Percentiles rank a stretch among this genome's conserved stretches.
Evolutionary conservation across 192 early-diverging fungal genomes (phyloP).

Genomic region (Entomortierella parvispora): DNA sequence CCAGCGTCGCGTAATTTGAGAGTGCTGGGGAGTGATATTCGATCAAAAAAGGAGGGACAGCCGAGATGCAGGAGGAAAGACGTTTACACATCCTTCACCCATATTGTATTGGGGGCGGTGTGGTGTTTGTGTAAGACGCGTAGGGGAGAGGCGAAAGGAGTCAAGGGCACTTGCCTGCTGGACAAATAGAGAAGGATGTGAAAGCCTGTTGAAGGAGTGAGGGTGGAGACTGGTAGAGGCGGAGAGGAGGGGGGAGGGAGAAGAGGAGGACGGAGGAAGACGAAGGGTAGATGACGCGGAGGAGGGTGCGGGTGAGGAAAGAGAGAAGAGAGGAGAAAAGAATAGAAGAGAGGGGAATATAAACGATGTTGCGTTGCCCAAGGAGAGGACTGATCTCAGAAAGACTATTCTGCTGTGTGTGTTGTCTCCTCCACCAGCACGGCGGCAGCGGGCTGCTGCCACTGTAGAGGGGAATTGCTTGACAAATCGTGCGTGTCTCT

Average conservation of each 20-base stretch:
- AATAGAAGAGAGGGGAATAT: too few species aligned
- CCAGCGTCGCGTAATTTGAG: not conserved
- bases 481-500: too few species aligned
- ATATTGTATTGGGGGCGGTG: not conserved
- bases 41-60: not conserved
- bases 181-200: not conserved
- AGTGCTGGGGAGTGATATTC: not conserved
- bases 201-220: constrained; percentile 10
- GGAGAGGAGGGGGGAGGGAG: not conserved
- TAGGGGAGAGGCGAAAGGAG: not conserved
- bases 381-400: not conserved
- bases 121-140: not conserved
- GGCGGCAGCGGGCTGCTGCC: too few species aligned
- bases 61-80: not conserved
- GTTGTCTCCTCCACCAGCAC: too few species aligned
- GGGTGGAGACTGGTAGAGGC: not conserved
- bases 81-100: too few species aligned
- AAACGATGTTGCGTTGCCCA: not conserved
- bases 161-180: not conserved
- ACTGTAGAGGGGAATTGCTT: too few species aligned
- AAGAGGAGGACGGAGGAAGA: too few species aligned
- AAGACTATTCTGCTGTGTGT: too few species aligned
- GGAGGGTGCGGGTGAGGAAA: not conserved
- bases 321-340: not conserved
- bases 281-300: not conserved